Evolutionary conservation across 345 rosid genomes (phyloP).

Genomic region (Populus simonii): DNA sequence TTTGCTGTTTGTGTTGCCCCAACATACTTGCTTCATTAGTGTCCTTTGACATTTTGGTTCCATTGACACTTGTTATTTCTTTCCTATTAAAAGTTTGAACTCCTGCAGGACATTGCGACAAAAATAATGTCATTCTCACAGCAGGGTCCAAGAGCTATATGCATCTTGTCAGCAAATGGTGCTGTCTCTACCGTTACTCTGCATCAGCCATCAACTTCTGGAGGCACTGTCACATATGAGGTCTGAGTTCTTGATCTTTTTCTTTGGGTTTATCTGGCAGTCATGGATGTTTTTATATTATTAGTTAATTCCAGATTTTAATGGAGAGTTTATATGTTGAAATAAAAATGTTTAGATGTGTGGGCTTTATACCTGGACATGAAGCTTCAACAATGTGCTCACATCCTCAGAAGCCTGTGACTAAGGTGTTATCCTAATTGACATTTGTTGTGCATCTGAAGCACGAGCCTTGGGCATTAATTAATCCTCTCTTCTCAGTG

Average conservation of each 20-base stretch:
- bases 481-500: background rate
- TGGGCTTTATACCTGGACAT: background rate
- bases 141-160: constrained; percentile 80
- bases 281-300: background rate
- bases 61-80: background rate
- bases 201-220: constrained; percentile 71
- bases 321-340: no score
- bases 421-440: background rate
- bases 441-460: background rate
- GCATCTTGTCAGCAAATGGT: constrained; percentile 86
- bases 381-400: background rate
- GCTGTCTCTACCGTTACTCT: constrained; percentile 87
- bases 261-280: background rate
- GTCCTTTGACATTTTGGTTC: background rate
- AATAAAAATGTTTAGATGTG: background rate
- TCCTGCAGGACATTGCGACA: constrained; percentile 68
- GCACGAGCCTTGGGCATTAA: background rate
- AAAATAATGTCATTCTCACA: constrained; percentile 80
- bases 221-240: constrained; percentile 85
- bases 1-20: background rate
- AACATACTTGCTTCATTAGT: background rate
- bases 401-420: background rate
- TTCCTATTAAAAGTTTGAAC: constrained; percentile 7
- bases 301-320: no score
- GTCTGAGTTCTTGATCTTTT: constrained; percentile 34